Percentiles rank a stretch among this genome's conserved stretches.
phyloP scores from a whole-genome alignment of 1,284 basidiomycete genomes.

The Irpex lacteus region DNA sequence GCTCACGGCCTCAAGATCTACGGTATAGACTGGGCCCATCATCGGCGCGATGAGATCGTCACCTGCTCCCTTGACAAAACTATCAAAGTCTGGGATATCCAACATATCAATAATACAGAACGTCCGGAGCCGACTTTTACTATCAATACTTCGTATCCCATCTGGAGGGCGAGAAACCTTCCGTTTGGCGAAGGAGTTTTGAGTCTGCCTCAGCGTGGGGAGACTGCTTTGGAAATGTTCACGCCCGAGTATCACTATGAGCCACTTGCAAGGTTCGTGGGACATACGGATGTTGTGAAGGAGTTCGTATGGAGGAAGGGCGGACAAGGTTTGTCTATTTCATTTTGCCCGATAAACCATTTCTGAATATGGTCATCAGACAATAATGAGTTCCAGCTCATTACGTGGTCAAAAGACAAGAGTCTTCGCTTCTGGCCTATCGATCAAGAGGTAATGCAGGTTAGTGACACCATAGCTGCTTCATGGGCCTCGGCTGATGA shows the following conservation, averaged over 20 bases:
- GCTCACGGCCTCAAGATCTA: slow-evolving; percentile 91
- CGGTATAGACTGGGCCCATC: slow-evolving; percentile 92
- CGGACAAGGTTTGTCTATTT: slow-evolving; percentile 43
- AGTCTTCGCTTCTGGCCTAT: slow-evolving; percentile 93
- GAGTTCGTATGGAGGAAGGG: slow-evolving; percentile 95
- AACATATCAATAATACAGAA: slow-evolving; percentile 22
- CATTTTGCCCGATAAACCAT: slow-evolving; percentile 11
- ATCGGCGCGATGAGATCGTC: slow-evolving; percentile 71
- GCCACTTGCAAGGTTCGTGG: slow-evolving; percentile 80
- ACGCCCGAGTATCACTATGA: slow-evolving; percentile 42
- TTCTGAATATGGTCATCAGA: slow-evolving; percentile 32
- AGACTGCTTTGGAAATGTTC: slow-evolving; percentile 87
- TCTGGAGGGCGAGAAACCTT: slow-evolving; percentile 91
- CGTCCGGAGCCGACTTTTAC: slow-evolving; percentile 44
- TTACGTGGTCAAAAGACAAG: slow-evolving; percentile 97
- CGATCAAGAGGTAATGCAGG: slow-evolving; percentile 68
- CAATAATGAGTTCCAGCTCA: slow-evolving; percentile 83
- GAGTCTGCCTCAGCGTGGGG: slow-evolving; percentile 88
- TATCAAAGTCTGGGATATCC: slow-evolving; percentile 81
- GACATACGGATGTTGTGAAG: slow-evolving; percentile 92
- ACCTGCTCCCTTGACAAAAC: slow-evolving; percentile 93
- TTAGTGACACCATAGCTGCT: slow-evolving; percentile 17
- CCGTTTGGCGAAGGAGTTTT: slow-evolving; percentile 93
- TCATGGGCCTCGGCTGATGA: not conserved
- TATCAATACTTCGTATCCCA: slow-evolving; percentile 82